These are phyloP conservation scores for Salix purpurea DNA, from an alignment of 345 rosid species.

Conservation along the genomic window DNA sequence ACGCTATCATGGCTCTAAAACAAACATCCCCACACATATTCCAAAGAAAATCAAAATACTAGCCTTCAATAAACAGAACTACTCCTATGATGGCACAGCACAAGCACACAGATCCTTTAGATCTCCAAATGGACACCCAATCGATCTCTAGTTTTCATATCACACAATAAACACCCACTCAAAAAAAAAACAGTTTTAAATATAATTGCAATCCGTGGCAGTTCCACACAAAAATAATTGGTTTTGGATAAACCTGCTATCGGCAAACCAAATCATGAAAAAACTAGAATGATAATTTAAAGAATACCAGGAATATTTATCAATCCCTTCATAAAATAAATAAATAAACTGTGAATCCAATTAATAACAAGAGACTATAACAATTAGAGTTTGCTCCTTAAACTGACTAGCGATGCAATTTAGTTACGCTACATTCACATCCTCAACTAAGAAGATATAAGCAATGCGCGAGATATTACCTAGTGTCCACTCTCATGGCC, in stretches of 20 bases:
- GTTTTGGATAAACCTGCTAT: background rate
- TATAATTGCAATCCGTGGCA: background rate
- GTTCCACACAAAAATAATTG: background rate
- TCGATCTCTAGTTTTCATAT: background rate
- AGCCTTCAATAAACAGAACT: background rate
- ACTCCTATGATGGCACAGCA: background rate
- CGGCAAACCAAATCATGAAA: background rate
- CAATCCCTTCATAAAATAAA: background rate
- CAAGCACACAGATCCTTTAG: background rate
- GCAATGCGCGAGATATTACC: conserved; percentile 18
- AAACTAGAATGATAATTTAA: background rate
- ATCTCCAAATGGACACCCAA: background rate
- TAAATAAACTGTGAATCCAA: background rate
- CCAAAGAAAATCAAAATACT: no score
- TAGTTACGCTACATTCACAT: background rate
- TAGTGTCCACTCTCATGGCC: conserved; percentile 64
- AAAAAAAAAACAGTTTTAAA: background rate
- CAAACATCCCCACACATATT: no score
- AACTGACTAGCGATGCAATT: background rate
- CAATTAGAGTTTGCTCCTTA: background rate
- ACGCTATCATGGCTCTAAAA: no score
- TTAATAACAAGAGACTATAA: background rate
- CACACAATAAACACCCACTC: background rate
- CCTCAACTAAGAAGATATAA: background rate
- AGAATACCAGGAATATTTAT: background rate